Evolutionary conservation across 2,329 filamentous ascomycete genomes (phyloP).

Genomic region (Fusarium nodosum): DNA sequence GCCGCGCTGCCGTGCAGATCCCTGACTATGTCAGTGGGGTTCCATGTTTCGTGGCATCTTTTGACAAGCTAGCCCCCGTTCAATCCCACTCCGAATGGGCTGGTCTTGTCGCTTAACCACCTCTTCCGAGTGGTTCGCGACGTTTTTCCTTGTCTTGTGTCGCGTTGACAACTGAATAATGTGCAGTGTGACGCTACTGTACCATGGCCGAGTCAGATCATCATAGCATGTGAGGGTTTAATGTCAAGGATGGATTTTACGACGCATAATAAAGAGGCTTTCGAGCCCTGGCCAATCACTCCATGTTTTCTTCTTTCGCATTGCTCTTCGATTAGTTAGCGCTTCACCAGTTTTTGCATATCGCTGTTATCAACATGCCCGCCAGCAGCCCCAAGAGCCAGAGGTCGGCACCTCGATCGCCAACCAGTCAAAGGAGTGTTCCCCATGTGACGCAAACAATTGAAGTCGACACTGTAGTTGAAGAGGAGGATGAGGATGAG

Average conservation of each 20-base stretch:
- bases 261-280: constrained; percentile 12
- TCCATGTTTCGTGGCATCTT: constrained; percentile 12
- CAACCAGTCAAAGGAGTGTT: not conserved
- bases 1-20: not conserved
- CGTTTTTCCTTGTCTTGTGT: not conserved
- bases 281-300: not conserved
- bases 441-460: constrained; percentile 1
- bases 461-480: constrained; percentile 13
- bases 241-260: not conserved
- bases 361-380: not conserved
- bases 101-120: constrained; percentile 6
- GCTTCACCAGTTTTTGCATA: not conserved
- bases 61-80: not conserved
- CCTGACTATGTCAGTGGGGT: constrained; percentile 9
- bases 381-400: constrained; percentile 14
- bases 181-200: not conserved
- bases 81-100: constrained; percentile 17
- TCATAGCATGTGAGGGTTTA: not conserved
- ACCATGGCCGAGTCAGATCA: constrained; percentile 18
- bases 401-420: constrained; percentile 1
- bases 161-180: not conserved
- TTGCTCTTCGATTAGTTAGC: not conserved
- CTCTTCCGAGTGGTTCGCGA: constrained; percentile 1
- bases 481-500: constrained; percentile 13
- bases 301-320: not conserved